Evolutionary conservation across 164 flowering plant genomes (phyloP), one percentile per base, ranked within the genome.

Genomic region (Amborella trichopoda): DNA sequence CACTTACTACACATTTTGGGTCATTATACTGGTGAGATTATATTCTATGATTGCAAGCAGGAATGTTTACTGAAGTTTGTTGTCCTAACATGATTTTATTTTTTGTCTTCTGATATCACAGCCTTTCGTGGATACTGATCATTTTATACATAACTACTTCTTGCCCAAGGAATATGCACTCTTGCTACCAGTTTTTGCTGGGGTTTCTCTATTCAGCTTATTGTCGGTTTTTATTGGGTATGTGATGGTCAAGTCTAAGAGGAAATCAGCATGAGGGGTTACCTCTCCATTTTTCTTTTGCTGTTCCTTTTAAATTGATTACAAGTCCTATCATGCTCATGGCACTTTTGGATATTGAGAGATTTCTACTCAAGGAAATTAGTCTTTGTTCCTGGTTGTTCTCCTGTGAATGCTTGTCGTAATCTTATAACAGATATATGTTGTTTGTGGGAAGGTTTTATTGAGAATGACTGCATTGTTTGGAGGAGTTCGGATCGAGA

Each of bases 1-100:
- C 75, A 78, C 88, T 2, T 93, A 93, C 53, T 93, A 93, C 48
- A 84, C 96, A 0, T 79, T 84, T 50, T 93, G 99, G 99, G 94
- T 93, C 45, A 70, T 88, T 65, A 85, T 93, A 48, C 79, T 93
- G 89, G 95, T 88, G 6, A 66, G 91, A 76, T 50, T 5, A 28
- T 16, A 22, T 38, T 9, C 34, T 8, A 30, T 30, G 11, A 9
- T 30, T 8, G 34, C 16, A 33, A 11, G 37, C 12, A 33, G 37
- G 14, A 2, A 10, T 16, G 9, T 16, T 38, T 38, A 19, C 16
- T 16, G 16, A 6, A 38, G 16, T 38, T 16, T 18, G 11, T 11
- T 38, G 16, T 9, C 16, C 41, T 38, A 19, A 8, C 8, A 2
- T n/a, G 8, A 16, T 9, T 16, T 6, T 13, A 19, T 10, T 26